phyloP scores from a whole-genome alignment of 306 rosid genomes.

The Corylus americana region DNA sequence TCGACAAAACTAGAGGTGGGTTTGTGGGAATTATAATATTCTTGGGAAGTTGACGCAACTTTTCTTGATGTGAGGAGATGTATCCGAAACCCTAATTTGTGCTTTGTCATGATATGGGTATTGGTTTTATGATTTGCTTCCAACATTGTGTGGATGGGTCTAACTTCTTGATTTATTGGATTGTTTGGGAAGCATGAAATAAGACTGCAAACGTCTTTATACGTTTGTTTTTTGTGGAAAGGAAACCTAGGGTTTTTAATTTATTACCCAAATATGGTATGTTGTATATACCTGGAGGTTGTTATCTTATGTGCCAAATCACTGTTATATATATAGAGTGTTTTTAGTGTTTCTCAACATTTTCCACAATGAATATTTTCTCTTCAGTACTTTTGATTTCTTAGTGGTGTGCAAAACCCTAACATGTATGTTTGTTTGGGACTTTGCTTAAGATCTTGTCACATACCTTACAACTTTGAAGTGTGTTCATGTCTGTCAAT shows the following conservation, averaged over 20 bases:
- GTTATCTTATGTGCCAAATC: constrained; percentile 57
- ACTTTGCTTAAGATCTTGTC: constrained; percentile 35
- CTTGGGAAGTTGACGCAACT: constrained; percentile 22
- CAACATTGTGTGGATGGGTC: constrained; percentile 25
- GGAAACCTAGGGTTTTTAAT: constrained; percentile 67
- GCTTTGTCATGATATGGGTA: constrained; percentile 20
- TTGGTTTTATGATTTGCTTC: constrained; percentile 6
- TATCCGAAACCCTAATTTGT: constrained; percentile 60
- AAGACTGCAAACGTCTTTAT: constrained; percentile 16
- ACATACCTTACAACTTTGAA: constrained; percentile 11
- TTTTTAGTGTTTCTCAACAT: constrained; percentile 8
- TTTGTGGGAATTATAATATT: constrained; percentile 25
- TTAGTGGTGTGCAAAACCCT: constrained; percentile 46
- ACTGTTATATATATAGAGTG: constrained; percentile 18
- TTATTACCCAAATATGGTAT: not conserved
- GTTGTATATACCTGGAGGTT: constrained; percentile 15
- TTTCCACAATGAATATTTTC: constrained; percentile 23
- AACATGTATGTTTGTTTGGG: constrained; percentile 21
- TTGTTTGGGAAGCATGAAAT: constrained; percentile 26
- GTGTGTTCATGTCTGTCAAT: constrained; percentile 1
- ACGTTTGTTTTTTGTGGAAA: constrained; percentile 23
- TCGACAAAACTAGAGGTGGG: constrained; percentile 24
- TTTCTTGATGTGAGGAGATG: constrained; percentile 17
- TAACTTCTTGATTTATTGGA: constrained; percentile 14
- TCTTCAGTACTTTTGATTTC: constrained; percentile 20